phyloP scores from a whole-genome alignment of 495 filamentous ascomycete species.

The Tetracladium setigerum region DNA sequence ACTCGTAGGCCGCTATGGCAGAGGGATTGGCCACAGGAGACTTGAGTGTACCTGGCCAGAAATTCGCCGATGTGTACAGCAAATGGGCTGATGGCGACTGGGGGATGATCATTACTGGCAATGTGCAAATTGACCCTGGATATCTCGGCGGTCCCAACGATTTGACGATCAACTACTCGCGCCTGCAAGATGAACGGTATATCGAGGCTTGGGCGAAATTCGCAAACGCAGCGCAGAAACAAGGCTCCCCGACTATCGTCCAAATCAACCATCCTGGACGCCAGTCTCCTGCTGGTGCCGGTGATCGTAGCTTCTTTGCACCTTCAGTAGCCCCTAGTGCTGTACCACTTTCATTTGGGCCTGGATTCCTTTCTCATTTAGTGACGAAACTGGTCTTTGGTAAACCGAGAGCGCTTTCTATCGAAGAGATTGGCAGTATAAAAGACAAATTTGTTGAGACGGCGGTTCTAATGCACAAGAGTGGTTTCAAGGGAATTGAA shows the following conservation, averaged over 20 bases:
- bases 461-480: slow-evolving; percentile 36
- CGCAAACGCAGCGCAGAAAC: slow-evolving; percentile 35
- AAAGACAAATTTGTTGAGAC: slow-evolving; percentile 29
- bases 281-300: slow-evolving; percentile 40
- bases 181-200: slow-evolving; percentile 19
- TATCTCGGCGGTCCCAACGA: slow-evolving; percentile 32
- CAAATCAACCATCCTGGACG: slow-evolving; percentile 54
- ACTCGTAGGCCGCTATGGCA: slow-evolving; percentile 41
- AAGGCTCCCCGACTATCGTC: slow-evolving; percentile 41
- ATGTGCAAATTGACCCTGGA: slow-evolving; percentile 48
- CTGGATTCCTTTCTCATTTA: slow-evolving; percentile 28
- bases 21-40: slow-evolving; percentile 42
- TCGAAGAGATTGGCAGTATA: slow-evolving; percentile 32
- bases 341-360: slow-evolving; percentile 32
- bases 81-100: slow-evolving; percentile 44
- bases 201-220: slow-evolving; percentile 37
- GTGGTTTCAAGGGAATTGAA: slow-evolving; percentile 49
- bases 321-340: slow-evolving; percentile 40
- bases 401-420: slow-evolving; percentile 35
- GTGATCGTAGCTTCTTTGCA: slow-evolving; percentile 35
- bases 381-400: slow-evolving; percentile 30
- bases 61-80: slow-evolving; percentile 35
- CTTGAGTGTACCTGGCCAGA: slow-evolving; percentile 48
- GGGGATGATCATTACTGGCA: slow-evolving; percentile 42
- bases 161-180: slow-evolving; percentile 3